phyloP scores from a whole-genome alignment of 306 rosid genomes.

The Casuarina cunninghamiana region DNA sequence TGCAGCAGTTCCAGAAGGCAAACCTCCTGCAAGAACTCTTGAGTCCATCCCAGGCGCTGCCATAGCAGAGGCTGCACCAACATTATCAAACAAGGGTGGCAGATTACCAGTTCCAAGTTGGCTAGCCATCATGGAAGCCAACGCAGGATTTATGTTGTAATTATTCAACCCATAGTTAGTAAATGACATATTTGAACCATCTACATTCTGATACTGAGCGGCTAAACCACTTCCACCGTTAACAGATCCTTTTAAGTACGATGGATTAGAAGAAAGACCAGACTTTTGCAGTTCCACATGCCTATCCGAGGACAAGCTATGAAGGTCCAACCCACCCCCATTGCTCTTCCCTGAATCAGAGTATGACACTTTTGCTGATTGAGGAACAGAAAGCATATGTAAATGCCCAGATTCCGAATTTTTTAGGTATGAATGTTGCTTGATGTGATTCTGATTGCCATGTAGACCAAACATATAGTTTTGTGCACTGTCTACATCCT shows the following conservation, averaged over 20 bases:
- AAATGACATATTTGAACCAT: conserved; percentile 61
- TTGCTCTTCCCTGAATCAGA: conserved; percentile 52
- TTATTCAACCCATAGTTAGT: conserved; percentile 66
- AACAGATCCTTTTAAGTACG: conserved; percentile 66
- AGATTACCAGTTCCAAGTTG: conserved; percentile 75
- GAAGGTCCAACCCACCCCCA: conserved; percentile 48
- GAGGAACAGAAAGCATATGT: conserved; percentile 41
- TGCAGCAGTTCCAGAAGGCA: conserved; percentile 55
- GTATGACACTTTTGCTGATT: conserved; percentile 41
- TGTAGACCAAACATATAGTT: conserved; percentile 73
- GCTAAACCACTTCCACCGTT: conserved; percentile 59
- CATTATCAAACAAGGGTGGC: conserved; percentile 73
- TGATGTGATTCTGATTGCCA: conserved; percentile 70
- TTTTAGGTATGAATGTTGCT: conserved; percentile 63
- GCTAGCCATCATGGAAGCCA: conserved; percentile 76
- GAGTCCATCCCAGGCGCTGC: conserved; percentile 76
- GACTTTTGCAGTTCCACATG: conserved; percentile 60
- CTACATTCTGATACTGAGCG: conserved; percentile 67
- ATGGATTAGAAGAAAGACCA: conserved; percentile 39
- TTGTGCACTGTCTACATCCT: conserved; percentile 60
- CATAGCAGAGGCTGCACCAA: conserved; percentile 75
- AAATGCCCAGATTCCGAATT: conserved; percentile 65
- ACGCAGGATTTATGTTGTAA: conserved; percentile 68
- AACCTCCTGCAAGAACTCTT: conserved; percentile 66
- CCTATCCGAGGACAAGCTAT: conserved; percentile 50